Conservation (phyloP, 352 stramenopile species). For the Phytophthora crassamura region DNA sequence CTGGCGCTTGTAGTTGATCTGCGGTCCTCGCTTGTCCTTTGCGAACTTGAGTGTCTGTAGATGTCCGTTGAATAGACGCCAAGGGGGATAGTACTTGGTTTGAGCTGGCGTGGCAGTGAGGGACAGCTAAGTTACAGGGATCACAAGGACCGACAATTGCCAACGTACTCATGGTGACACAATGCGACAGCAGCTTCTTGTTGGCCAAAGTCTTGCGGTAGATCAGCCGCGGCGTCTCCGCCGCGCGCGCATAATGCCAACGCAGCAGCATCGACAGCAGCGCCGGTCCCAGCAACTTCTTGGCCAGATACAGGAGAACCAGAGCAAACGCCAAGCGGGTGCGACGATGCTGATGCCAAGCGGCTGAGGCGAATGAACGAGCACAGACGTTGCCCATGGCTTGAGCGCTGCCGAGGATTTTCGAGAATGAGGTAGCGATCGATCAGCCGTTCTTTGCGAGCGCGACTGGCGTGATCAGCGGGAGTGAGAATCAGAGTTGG, state of each 20-base stretch:
- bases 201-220: conserved; percentile 51
- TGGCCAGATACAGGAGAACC: conserved; percentile 25
- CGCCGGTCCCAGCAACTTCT: conserved; percentile 28
- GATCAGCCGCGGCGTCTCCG: conserved; percentile 45
- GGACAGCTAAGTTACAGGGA: conserved; percentile 1
- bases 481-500: too few relatives aligned
- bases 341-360: conserved; percentile 3
- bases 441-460: conserved; percentile 4
- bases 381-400: conserved; percentile 30
- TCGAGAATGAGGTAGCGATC: conserved; percentile 12
- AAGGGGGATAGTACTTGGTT: conserved; percentile 59
- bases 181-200: conserved; percentile 45
- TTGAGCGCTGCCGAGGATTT: conserved; percentile 14
- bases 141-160: background rate
- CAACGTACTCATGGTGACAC: conserved; percentile 51
- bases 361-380: background rate
- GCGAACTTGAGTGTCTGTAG: conserved; percentile 61
- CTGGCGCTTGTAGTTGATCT: conserved; percentile 61
- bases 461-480: conserved; percentile 15
- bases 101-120: conserved; percentile 33
- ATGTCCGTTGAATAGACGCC: conserved; percentile 62
- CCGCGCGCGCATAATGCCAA: conserved; percentile 38
- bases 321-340: conserved; percentile 7
- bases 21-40: conserved; percentile 28
- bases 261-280: conserved; percentile 27